These are phyloP conservation scores for Coemansia sp. DNA, from an alignment of 192 early-diverging fungal species.

Conservation along the genomic window DNA sequence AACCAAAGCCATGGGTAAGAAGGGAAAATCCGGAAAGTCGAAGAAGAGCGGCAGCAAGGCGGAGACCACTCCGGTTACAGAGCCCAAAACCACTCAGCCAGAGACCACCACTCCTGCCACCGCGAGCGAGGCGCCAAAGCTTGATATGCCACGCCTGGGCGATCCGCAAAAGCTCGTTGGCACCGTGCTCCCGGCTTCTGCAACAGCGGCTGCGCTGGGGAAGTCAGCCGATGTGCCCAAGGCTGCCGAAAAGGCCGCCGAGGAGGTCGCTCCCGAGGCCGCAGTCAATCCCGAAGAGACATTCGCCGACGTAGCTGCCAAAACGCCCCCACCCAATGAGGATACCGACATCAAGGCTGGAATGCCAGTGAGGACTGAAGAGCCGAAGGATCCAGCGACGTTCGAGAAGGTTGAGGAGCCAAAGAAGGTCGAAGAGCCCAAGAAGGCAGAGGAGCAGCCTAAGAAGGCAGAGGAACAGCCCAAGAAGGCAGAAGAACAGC, in stretches of 20 bases:
- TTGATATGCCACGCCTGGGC: constrained; percentile 6
- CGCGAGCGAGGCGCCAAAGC: not conserved
- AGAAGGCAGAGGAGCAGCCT: constrained; percentile 4
- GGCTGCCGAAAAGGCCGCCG: not conserved
- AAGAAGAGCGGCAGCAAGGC: constrained; percentile 22
- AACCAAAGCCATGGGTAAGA: constrained; percentile 26
- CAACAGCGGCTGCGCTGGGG: not conserved
- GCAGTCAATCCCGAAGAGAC: constrained; percentile 8
- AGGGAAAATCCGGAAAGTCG: constrained; percentile 27
- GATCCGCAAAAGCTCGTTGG: constrained; percentile 8
- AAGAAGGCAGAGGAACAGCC: constrained; percentile 12
- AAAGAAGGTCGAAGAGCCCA: constrained; percentile 3
- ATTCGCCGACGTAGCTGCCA: constrained; percentile 6
- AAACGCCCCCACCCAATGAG: not conserved
- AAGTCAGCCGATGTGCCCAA: not conserved
- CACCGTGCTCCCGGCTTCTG: not conserved
- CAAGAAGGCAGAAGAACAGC: constrained; percentile 4
- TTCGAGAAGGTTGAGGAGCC: constrained; percentile 1
- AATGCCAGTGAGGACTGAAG: not conserved
- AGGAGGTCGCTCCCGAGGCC: constrained; percentile 4
- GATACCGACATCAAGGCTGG: not conserved
- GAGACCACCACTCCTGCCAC: not conserved
- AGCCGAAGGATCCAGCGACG: not conserved
- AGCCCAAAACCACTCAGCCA: not conserved
- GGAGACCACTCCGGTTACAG: not conserved